Percentiles rank a stretch among this genome's conserved stretches.
These are phyloP conservation scores for Torulaspora microellipsoides DNA, from an alignment of 805 yeast genomes.

Conservation along the genomic window DNA sequence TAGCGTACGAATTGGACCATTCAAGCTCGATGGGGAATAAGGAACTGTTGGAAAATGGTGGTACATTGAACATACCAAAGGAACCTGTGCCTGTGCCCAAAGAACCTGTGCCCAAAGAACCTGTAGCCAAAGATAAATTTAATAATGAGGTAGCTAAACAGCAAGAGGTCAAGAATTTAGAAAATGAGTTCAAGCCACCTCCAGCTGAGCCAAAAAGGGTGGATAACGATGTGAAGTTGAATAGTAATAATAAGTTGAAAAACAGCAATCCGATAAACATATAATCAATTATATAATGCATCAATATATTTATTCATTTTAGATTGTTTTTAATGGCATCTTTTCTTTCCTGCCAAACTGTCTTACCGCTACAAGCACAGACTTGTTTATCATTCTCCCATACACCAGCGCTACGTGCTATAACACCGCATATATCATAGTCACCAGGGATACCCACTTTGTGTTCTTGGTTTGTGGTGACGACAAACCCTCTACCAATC, in stretches of 20 bases:
- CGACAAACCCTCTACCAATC: slow-evolving; percentile 59
- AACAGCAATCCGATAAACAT: not conserved
- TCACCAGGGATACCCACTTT: slow-evolving; percentile 34
- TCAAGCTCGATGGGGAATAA: slow-evolving; percentile 9
- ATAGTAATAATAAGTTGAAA: not conserved
- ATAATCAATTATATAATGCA: not conserved
- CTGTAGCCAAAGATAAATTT: slow-evolving; percentile 23
- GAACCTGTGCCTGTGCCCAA: slow-evolving; percentile 6
- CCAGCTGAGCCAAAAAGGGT: slow-evolving; percentile 1
- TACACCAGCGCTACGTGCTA: slow-evolving; percentile 93
- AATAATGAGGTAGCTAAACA: slow-evolving; percentile 31
- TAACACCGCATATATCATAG: slow-evolving; percentile 66
- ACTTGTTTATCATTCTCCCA: slow-evolving; percentile 95
- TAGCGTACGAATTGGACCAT: slow-evolving; percentile 27
- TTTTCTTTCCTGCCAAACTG: slow-evolving; percentile 89
- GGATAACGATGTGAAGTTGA: not conserved
- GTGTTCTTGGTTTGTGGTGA: slow-evolving; percentile 24
- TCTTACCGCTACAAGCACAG: slow-evolving; percentile 92
- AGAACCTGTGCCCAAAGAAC: slow-evolving; percentile 10
- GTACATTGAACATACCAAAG: slow-evolving; percentile 13
- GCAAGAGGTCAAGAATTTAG: slow-evolving; percentile 28
- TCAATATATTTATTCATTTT: slow-evolving; percentile 9
- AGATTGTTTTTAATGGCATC: slow-evolving; percentile 52
- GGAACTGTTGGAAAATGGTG: slow-evolving; percentile 11
- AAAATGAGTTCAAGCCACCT: slow-evolving; percentile 21